These are phyloP conservation scores for Verbascum thapsus DNA, from an alignment of 257 asterid species.

Conservation along the genomic window DNA sequence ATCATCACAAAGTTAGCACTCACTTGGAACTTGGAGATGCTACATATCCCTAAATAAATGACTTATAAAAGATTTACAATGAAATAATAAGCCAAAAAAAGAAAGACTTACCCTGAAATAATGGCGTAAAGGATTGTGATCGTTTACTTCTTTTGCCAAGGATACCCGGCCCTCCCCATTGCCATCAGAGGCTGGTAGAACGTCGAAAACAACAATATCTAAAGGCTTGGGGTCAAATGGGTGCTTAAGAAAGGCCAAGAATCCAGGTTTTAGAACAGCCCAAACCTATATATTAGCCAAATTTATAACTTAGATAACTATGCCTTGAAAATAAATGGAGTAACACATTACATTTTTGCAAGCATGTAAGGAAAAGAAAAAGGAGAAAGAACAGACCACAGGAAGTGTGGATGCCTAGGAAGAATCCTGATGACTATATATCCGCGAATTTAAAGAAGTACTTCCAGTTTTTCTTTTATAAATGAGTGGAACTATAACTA, in stretches of 20 bases:
- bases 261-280: constrained; percentile 97
- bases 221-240: constrained; percentile 82
- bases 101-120: constrained; percentile 87
- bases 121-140: constrained; percentile 90
- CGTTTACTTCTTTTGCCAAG: constrained; percentile 88
- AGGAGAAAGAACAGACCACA: constrained; percentile 21
- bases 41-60: no score
- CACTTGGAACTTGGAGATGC: no score
- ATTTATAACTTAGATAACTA: constrained; percentile 7
- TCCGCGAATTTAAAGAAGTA: no score
- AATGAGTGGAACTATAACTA: constrained; percentile 1
- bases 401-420: no score
- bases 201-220: constrained; percentile 92
- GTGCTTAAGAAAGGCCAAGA: constrained; percentile 89
- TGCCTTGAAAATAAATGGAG: no score
- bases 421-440: no score
- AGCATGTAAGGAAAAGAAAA: no score
- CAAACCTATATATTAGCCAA: constrained; percentile 70
- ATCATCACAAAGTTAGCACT: constrained; percentile 18
- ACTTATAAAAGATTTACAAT: constrained; percentile 22
- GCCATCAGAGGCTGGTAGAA: constrained; percentile 84
- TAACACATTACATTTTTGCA: no score
- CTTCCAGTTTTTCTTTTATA: constrained; percentile 12
- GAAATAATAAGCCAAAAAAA: no score
- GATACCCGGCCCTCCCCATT: constrained; percentile 72